Evolutionary conservation across 768 basidiomycete genomes (phyloP).

Genomic region (Exsudoporus frostii): DNA sequence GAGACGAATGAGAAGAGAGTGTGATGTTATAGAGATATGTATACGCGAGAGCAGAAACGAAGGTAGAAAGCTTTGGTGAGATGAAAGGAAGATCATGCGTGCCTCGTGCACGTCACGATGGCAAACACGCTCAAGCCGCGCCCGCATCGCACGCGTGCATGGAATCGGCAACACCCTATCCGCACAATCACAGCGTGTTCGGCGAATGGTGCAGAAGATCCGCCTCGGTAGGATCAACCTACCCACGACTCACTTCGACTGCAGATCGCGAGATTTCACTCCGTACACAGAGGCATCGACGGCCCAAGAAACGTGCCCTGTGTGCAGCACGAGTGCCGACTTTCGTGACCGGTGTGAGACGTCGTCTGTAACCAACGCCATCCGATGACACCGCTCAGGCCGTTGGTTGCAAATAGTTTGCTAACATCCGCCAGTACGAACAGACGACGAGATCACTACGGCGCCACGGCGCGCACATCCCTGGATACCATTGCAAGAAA

Average conservation of each 20-base stretch:
- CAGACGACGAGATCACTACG: background rate
- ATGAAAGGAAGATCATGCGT: slow-evolving; percentile 7
- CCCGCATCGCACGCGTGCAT: background rate
- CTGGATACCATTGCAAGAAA: background rate
- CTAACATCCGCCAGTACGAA: background rate
- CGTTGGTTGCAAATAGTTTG: background rate
- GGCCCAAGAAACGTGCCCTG: background rate
- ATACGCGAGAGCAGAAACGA: background rate
- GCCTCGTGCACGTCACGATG: slow-evolving; percentile 23
- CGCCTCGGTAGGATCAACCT: background rate
- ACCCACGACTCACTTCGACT: background rate
- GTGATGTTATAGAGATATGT: slow-evolving; percentile 14
- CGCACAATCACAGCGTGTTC: slow-evolving; percentile 8
- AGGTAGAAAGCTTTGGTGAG: slow-evolving; percentile 6
- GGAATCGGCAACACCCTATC: slow-evolving; percentile 1
- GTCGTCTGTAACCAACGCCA: background rate
- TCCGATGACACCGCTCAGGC: background rate
- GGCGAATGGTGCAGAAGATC: background rate
- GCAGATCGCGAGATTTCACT: background rate
- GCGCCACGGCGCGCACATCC: background rate
- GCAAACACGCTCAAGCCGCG: slow-evolving; percentile 15
- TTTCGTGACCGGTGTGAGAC: background rate
- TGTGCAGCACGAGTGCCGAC: background rate
- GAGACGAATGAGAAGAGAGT: background rate
- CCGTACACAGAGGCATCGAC: background rate